Evolutionary conservation across 345 rosid genomes (phyloP).

Genomic region (Alliaria petiolata): DNA sequence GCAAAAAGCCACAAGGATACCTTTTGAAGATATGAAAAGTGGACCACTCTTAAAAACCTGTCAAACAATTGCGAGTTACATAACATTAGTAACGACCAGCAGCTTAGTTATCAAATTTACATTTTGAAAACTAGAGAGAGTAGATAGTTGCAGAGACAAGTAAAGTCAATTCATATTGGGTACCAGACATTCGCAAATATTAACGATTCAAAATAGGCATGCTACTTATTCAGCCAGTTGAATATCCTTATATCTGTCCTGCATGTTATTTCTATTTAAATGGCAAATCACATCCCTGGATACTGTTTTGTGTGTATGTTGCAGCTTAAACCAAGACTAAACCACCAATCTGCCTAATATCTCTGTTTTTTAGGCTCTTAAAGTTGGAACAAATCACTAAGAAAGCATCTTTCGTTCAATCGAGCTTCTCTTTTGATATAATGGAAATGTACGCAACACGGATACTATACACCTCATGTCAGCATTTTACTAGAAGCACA

Average conservation of each 20-base stretch:
- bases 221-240: background rate
- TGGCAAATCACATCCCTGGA: background rate
- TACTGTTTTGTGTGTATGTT: background rate
- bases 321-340: background rate
- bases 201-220: background rate
- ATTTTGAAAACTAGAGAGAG: background rate
- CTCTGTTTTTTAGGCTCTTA: background rate
- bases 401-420: background rate
- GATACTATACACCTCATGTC: background rate
- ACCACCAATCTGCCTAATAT: background rate
- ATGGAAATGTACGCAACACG: background rate
- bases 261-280: background rate
- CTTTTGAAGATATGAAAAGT: conserved; percentile 97
- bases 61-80: conserved; percentile 6
- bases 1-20: conserved; percentile 35
- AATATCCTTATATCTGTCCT: background rate
- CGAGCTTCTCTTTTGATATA: background rate
- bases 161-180: background rate
- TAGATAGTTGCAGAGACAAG: background rate
- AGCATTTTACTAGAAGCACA: background rate
- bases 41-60: conserved; percentile 99
- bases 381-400: background rate
- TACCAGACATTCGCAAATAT: background rate
- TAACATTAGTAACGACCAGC: background rate
- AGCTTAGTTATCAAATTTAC: background rate